Percentiles rank a stretch among this genome's conserved stretches.
These are phyloP conservation scores for Litchi chinensis DNA, from an alignment of 345 rosid genomes.

Conservation along the genomic window DNA sequence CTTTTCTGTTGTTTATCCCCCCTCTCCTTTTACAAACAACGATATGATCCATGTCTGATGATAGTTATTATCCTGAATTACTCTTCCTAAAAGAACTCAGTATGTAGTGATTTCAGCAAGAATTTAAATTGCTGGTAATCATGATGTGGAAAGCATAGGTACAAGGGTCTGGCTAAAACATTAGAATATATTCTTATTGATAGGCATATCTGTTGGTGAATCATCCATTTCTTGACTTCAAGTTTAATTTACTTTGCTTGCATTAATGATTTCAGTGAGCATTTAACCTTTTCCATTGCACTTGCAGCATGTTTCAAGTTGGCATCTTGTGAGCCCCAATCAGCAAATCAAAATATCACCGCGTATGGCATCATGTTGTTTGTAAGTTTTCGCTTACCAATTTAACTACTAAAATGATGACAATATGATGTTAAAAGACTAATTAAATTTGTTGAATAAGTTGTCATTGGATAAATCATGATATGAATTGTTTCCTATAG, in stretches of 20 bases:
- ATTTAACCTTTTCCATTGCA: constrained; percentile 23
- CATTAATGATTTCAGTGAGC: not conserved
- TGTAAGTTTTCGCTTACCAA: constrained; percentile 57
- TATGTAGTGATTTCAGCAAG: not conserved
- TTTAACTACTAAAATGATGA: not conserved
- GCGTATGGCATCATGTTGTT: constrained; percentile 89
- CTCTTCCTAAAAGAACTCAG: no score
- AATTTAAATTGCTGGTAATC: not conserved
- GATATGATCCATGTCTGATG: no score
- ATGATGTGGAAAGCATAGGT: not conserved
- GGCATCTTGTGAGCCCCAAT: constrained; percentile 75
- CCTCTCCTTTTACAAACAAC: no score
- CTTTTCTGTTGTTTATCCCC: not conserved
- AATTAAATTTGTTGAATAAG: constrained; percentile 1
- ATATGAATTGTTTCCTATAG: not conserved
- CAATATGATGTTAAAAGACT: constrained; percentile 2
- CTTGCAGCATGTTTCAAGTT: constrained; percentile 78
- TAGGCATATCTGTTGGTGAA: not conserved
- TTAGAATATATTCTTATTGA: not conserved
- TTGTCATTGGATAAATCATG: constrained; percentile 5
- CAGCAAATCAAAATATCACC: constrained; percentile 86
- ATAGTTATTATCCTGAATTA: no score
- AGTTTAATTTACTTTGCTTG: not conserved
- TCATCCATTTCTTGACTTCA: not conserved
- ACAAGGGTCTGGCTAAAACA: not conserved